These are phyloP conservation scores for Diaporthe humulicola DNA, from an alignment of 2,329 filamentous ascomycete species.

Conservation along the genomic window DNA sequence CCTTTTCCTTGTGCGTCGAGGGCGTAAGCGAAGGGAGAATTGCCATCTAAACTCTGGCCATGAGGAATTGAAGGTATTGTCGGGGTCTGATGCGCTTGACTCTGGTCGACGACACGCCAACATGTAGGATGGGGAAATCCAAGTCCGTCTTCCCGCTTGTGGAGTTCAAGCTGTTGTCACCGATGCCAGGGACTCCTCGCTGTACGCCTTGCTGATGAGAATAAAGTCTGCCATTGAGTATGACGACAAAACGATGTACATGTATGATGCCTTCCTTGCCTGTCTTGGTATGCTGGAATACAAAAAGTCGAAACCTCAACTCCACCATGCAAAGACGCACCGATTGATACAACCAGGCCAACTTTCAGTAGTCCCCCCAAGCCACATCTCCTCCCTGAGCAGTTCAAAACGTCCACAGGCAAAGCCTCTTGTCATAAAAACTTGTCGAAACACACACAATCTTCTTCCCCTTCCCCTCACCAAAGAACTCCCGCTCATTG, in stretches of 20 bases:
- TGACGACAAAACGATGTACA: background rate
- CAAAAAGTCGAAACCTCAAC: background rate
- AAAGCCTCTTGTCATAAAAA: constrained; percentile 81
- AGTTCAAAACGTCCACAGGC: constrained; percentile 68
- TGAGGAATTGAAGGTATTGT: background rate
- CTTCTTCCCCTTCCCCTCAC: constrained; percentile 44
- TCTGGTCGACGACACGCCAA: too few species aligned
- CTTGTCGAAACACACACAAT: constrained; percentile 76
- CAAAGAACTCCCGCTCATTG: constrained; percentile 25
- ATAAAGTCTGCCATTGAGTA: background rate
- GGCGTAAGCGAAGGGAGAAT: too few species aligned
- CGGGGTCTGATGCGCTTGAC: background rate
- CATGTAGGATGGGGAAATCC: background rate
- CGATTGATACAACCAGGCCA: background rate
- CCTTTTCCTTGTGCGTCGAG: background rate
- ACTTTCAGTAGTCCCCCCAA: background rate
- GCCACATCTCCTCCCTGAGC: background rate
- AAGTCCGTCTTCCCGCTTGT: background rate
- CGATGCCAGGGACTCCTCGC: background rate
- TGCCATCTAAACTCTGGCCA: too few species aligned
- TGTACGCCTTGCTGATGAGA: background rate
- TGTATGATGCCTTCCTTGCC: too few species aligned
- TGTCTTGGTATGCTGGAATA: background rate
- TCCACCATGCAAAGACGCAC: background rate
- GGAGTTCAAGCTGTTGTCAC: background rate